A percentile compares a stretch with the other conserved stretches of the same genome.
Evolutionary conservation across 345 rosid species (phyloP).

Genomic region (Populus deltoides): DNA sequence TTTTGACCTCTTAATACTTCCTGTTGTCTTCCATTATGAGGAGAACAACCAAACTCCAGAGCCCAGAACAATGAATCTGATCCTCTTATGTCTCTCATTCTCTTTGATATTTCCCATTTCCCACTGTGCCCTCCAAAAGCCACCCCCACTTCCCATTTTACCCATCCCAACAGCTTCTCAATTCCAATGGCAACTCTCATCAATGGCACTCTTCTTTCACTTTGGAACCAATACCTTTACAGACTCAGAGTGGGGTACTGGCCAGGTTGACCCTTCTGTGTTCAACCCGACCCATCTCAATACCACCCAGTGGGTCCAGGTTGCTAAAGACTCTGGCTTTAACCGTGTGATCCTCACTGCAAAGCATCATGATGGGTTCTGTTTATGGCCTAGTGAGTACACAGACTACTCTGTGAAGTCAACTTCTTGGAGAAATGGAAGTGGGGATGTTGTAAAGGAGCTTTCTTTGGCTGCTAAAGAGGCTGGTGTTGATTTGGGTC

Average conservation of each 20-base stretch:
- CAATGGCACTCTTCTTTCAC: slow-evolving; percentile 78
- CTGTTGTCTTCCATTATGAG: too few species aligned
- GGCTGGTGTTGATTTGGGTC: slow-evolving; percentile 57
- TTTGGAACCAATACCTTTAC: slow-evolving; percentile 92
- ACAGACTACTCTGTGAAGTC: slow-evolving; percentile 75
- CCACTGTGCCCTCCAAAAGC: slow-evolving; percentile 29
- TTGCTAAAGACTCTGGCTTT: slow-evolving; percentile 70
- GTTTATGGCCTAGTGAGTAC: slow-evolving; percentile 78
- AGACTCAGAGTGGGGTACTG: slow-evolving; percentile 83
- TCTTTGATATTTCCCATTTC: slow-evolving; percentile 19
- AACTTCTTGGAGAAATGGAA: slow-evolving; percentile 59
- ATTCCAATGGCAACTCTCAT: slow-evolving; percentile 77
- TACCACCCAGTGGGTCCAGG: slow-evolving; percentile 78
- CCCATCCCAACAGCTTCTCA: slow-evolving; percentile 74
- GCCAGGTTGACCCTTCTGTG: slow-evolving; percentile 59
- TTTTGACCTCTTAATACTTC: too few species aligned
- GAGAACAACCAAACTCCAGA: not conserved
- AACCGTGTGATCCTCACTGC: slow-evolving; percentile 72
- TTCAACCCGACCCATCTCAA: slow-evolving; percentile 65
- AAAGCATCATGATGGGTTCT: slow-evolving; percentile 97
- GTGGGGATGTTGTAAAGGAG: slow-evolving; percentile 70
- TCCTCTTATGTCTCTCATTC: slow-evolving; percentile 6
- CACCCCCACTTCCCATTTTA: slow-evolving; percentile 78
- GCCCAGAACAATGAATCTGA: not conserved
- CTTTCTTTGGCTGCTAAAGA: slow-evolving; percentile 59